Base-by-base conservation (phyloP, 2,329 filamentous ascomycete species). In the Trichocomaceae sp. region DNA sequence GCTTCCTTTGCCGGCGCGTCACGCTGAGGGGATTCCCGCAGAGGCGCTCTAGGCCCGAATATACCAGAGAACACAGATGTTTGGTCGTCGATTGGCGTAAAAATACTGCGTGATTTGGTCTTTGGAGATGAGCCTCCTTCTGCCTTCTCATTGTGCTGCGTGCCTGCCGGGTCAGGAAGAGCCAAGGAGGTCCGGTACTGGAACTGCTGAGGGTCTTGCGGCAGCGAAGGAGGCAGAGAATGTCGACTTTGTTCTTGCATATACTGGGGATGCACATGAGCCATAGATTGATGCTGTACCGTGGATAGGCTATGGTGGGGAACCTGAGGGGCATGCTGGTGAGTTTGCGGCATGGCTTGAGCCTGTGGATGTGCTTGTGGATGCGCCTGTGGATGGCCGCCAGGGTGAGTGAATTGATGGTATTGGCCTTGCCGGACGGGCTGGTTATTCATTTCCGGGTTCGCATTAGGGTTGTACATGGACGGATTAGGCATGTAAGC, bases 21-120 rank as follows among this genome's bases (percentile, higher is more conserved):
- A 46, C 66, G 69, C 56, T 73, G 74, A 20, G 72, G 69, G 20
- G 72, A 66, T 48, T 79, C 72, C 60, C 76, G 76, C 47, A 78
- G 70, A 48, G 83, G 83, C 2, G 81, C 77, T 10, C 47, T 45
- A 9, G 83, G 79, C 61, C 87, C 82, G 15, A 83, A 84, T 59
- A 88, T 85, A 60, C 92, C 88, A 12, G 89, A 90, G 44, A 96
- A 74, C 56, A 96, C 86, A 1, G 91, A 96, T 48, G 88, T 83
- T 63, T 87, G 90, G 68, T 96, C 91, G 64, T 97, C 93, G 59
- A 99, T 95, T 0, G 93, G 93, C 0, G 93, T 99, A 68, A 97
- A 97, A 57, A 99, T 97, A 69, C 91, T 96, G 67, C 91, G 86
- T 20, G 86, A 86, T 69, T 91, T 91, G 33, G 79, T 73, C 64